Evolutionary conservation across 352 stramenopile genomes (phyloP).

Genomic region (Phytophthora citrophthora): DNA sequence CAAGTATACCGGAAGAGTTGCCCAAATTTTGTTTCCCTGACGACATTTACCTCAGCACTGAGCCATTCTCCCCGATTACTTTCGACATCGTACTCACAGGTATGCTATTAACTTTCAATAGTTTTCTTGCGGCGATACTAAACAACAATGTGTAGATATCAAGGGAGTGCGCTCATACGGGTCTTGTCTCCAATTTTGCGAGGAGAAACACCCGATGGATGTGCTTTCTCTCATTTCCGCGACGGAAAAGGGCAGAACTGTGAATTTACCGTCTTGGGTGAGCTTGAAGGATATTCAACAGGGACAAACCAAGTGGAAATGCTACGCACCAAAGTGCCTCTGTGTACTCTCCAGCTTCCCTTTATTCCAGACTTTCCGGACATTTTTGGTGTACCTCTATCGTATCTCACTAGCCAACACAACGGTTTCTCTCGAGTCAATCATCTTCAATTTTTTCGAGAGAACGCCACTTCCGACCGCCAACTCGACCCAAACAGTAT

Average conservation of each 20-base stretch:
- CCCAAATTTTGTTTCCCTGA: conserved; percentile 81
- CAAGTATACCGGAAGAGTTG: conserved; percentile 64
- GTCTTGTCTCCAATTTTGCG: conserved; percentile 69
- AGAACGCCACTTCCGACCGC: conserved; percentile 46
- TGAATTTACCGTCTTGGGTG: conserved; percentile 65
- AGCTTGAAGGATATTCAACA: conserved; percentile 77
- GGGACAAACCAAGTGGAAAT: conserved; percentile 54
- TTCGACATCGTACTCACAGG: conserved; percentile 82
- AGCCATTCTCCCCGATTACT: conserved; percentile 42
- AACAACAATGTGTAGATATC: conserved; percentile 41
- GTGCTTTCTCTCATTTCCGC: conserved; percentile 64
- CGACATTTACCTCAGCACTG: conserved; percentile 52
- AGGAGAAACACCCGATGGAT: conserved; percentile 68
- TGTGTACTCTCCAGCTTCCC: conserved; percentile 65
- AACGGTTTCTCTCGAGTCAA: conserved; percentile 46
- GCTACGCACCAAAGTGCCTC: conserved; percentile 69
- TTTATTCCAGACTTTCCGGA: conserved; percentile 63
- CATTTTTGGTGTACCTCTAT: conserved; percentile 55
- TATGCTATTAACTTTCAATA: conserved; percentile 7
- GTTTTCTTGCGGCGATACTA: not conserved
- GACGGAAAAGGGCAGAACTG: conserved; percentile 48
- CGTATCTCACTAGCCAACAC: conserved; percentile 43
- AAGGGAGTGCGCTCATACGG: conserved; percentile 62
- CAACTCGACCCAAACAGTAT: conserved; percentile 38
- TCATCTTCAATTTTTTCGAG: conserved; percentile 63